Percentiles rank a stretch among this genome's conserved stretches.
Conservation (phyloP, 306 rosid genomes). For the Lablab purpureus region DNA sequence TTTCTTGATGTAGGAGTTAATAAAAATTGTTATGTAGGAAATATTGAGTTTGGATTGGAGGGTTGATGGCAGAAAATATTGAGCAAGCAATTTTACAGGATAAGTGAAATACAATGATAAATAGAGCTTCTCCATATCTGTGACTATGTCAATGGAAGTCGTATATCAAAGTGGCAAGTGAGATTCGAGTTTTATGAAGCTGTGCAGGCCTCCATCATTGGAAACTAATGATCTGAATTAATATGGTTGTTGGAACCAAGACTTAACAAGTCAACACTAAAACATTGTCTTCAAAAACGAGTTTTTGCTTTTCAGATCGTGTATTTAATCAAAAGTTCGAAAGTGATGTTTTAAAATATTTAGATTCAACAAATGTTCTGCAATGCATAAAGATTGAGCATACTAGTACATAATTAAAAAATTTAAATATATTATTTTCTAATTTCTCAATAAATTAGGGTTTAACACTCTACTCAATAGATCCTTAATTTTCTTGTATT, state of each 20-base stretch:
- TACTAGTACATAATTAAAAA: too few relatives aligned
- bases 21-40: background rate
- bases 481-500: too few relatives aligned
- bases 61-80: background rate
- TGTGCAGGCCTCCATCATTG: background rate
- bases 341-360: too few relatives aligned
- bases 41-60: background rate
- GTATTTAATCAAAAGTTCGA: too few relatives aligned
- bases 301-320: too few relatives aligned
- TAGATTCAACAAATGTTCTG: too few relatives aligned
- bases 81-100: background rate
- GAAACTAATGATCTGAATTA: background rate
- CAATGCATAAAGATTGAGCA: too few relatives aligned
- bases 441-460: too few relatives aligned
- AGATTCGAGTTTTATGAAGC: background rate
- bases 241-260: background rate
- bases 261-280: background rate
- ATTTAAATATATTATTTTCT: too few relatives aligned
- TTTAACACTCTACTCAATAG: too few relatives aligned
- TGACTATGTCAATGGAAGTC: background rate
- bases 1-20: too few relatives aligned
- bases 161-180: background rate
- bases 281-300: background rate
- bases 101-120: background rate
- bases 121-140: background rate